Evolutionary conservation across 192 early-diverging fungal species (phyloP), one percentile per base, ranked within the genome.

Genomic region (Entomortierella lignicola): DNA sequence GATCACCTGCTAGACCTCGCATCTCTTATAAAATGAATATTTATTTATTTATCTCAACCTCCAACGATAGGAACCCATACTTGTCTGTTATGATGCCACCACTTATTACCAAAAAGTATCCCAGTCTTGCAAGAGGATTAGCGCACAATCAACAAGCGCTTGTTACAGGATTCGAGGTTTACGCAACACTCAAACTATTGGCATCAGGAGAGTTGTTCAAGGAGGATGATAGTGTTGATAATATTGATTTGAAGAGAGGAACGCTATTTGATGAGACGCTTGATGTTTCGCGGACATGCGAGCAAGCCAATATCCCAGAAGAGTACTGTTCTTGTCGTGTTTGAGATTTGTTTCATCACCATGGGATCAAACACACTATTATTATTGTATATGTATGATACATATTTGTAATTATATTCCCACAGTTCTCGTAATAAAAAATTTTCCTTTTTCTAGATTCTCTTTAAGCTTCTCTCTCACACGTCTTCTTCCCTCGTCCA

Each of bases 21-120:
- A n/a, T n/a, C n/a, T n/a, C n/a, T n/a, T n/a, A n/a, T n/a, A n/a
- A n/a, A n/a, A n/a, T n/a, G n/a, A n/a, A n/a, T n/a, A n/a, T n/a
- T n/a, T n/a, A n/a, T n/a, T n/a, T n/a, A n/a, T n/a, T n/a, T n/a
- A n/a, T n/a, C n/a, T n/a, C n/a, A n/a, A n/a, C n/a, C n/a, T n/a
- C n/a, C n/a, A n/a, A n/a, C n/a, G n/a, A n/a, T 26, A 83, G 73
- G 63, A 77, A 81, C 55, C 83, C 83, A 43, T 75, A 77, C 51
- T 68, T 82, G 8, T 67, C 71, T 1, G 75, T 82, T 26, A 77
- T 84, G 10, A n/a, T 84, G 42, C 83, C 83, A 29, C 59, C 60
- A 6, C 55, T 54, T 12, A n/a, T 83, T 18, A 43, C 63, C 34
- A 55, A 69, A 48, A 51, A 63, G 27, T 71, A 79, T 32, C 74